Conservation (phyloP, 208 protist species). For the Spongospora subterranea region DNA sequence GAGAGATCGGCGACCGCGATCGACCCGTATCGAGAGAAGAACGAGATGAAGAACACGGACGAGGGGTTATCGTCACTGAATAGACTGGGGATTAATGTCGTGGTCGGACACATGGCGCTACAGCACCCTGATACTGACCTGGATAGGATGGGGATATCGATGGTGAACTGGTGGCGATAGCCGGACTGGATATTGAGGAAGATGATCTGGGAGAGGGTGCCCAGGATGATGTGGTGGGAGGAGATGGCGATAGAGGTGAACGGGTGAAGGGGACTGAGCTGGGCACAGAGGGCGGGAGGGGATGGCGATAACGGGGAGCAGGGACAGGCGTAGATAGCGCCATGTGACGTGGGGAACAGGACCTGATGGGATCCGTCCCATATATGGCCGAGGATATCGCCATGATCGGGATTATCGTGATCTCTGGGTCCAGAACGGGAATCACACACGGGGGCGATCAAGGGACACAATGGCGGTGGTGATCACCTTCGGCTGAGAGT, state of each 20-base stretch:
- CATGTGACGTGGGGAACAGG: background rate
- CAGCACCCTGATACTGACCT: too few species aligned
- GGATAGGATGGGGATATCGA: background rate
- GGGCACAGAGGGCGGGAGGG: background rate
- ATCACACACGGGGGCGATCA: too few species aligned
- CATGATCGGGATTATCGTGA: background rate
- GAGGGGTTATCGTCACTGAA: background rate
- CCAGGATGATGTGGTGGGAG: background rate
- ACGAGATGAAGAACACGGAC: background rate
- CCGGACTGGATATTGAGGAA: background rate
- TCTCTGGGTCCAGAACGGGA: background rate
- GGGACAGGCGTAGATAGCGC: background rate
- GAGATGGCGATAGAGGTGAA: background rate
- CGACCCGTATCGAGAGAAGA: background rate
- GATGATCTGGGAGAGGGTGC: background rate
- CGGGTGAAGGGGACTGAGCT: too few species aligned
- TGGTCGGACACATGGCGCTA: too few species aligned
- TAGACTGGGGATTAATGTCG: too few species aligned
- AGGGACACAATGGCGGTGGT: too few species aligned
- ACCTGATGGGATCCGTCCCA: conserved; percentile 44
- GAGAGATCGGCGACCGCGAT: background rate
- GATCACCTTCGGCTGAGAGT: background rate
- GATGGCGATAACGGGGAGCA: background rate
- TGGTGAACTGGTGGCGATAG: background rate
- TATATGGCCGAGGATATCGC: background rate